phyloP scores from a whole-genome alignment of 75 land plant species.

The Pinus albicaulis region DNA sequence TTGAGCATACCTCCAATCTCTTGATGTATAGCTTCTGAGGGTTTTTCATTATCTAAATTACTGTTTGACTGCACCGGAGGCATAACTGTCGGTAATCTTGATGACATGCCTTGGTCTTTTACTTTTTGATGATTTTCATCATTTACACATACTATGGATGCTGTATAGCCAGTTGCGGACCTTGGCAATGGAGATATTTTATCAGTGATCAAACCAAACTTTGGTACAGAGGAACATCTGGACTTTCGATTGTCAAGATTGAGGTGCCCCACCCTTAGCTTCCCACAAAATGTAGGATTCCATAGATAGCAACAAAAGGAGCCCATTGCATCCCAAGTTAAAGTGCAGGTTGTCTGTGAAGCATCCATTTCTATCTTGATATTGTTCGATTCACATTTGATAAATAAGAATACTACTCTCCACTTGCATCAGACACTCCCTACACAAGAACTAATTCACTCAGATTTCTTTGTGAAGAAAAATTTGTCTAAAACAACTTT shows the following conservation, averaged over 20 bases:
- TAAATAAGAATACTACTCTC: neutral
- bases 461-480: neutral
- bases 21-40: neutral
- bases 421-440: neutral
- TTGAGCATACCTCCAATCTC: constrained; percentile 6
- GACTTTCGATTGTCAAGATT: neutral
- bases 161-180: neutral
- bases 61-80: neutral
- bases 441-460: neutral
- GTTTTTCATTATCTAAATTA: neutral
- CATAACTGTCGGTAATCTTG: neutral
- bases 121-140: neutral
- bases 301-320: neutral
- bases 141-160: neutral
- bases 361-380: neutral
- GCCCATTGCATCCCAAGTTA: neutral
- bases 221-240: neutral
- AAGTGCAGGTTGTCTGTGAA: neutral
- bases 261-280: neutral
- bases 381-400: neutral
- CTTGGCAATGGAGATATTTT: neutral
- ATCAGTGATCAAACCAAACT: neutral
- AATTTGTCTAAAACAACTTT: too few relatives aligned
- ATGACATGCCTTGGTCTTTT: neutral
- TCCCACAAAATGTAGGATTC: neutral